phyloP scores from a whole-genome alignment of 2,329 filamentous ascomycete genomes.

The Penicillium nordicum region DNA sequence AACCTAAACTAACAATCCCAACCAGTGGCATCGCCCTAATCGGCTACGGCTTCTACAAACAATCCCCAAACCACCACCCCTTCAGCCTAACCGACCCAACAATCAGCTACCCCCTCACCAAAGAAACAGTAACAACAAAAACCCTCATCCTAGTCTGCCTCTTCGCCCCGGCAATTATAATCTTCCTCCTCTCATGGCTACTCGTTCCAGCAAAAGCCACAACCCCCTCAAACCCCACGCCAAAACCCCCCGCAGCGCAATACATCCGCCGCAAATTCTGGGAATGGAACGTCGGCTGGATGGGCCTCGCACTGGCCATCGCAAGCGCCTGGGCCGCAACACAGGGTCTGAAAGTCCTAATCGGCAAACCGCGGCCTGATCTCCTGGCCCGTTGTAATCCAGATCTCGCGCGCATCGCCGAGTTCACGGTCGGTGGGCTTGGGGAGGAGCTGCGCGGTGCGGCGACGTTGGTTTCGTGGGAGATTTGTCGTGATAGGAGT shows the following conservation, averaged over 20 bases:
- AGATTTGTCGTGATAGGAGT: slow-evolving; percentile 66
- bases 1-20: not conserved
- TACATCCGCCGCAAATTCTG: slow-evolving; percentile 81
- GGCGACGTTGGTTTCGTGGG: slow-evolving; percentile 68
- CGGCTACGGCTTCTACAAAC: slow-evolving; percentile 57
- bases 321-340: slow-evolving; percentile 75
- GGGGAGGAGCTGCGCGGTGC: slow-evolving; percentile 50
- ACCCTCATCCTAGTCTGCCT: slow-evolving; percentile 64
- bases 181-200: slow-evolving; percentile 64
- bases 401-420: slow-evolving; percentile 60
- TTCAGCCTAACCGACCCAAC: slow-evolving; percentile 70
- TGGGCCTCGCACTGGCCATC: slow-evolving; percentile 72
- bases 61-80: slow-evolving; percentile 64
- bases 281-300: slow-evolving; percentile 83
- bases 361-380: slow-evolving; percentile 64
- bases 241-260: slow-evolving; percentile 53
- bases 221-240: not conserved
- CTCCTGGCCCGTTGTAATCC: slow-evolving; percentile 70
- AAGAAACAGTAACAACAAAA: slow-evolving; percentile 69
- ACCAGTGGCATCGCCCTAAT: slow-evolving; percentile 55
- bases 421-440: slow-evolving; percentile 63
- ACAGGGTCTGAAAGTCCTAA: slow-evolving; percentile 74
- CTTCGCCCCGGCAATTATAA: slow-evolving; percentile 62
- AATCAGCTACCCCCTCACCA: slow-evolving; percentile 73
- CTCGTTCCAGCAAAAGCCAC: slow-evolving; percentile 70